Conservation (phyloP, 1,284 basidiomycete genomes). For the Sanguinoderma infundibulare region DNA sequence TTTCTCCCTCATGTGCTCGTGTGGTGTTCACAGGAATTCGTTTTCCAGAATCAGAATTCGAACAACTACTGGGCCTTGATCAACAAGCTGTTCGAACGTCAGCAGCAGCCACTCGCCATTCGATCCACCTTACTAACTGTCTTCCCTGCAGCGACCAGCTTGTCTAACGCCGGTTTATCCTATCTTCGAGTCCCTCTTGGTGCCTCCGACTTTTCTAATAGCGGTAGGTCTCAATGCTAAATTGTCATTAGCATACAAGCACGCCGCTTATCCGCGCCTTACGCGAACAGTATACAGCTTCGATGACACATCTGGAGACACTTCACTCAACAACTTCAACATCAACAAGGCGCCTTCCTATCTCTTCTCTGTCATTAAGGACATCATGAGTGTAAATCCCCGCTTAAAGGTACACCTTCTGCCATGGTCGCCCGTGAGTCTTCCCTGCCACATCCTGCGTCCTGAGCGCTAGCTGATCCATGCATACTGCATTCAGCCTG, state of each 20-base stretch:
- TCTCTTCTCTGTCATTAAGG: conserved; percentile 48
- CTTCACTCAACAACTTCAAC: conserved; percentile 45
- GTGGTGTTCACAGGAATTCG: not conserved
- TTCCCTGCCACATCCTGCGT: not conserved
- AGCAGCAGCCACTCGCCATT: conserved; percentile 12
- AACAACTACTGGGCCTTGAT: conserved; percentile 49
- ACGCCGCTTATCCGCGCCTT: conserved; percentile 3
- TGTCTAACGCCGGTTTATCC: conserved; percentile 48
- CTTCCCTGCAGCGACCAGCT: conserved; percentile 45
- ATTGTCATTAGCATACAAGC: conserved; percentile 1
- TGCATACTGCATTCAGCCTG: conserved; percentile 40
- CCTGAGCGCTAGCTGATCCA: not conserved
- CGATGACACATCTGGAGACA: conserved; percentile 49
- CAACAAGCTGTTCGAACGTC: conserved; percentile 51
- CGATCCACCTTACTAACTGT: not conserved
- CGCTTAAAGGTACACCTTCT: conserved; percentile 47
- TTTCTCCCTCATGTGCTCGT: not conserved
- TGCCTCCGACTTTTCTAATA: conserved; percentile 49
- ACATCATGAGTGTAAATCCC: conserved; percentile 50
- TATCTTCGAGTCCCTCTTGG: conserved; percentile 59
- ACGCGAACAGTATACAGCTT: conserved; percentile 47
- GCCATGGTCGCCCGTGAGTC: conserved; percentile 57
- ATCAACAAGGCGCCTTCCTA: conserved; percentile 49
- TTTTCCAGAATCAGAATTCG: conserved; percentile 45
- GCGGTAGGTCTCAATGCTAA: conserved; percentile 17